phyloP scores from a whole-genome alignment of 768 basidiomycete genomes.

The Phaffia australis region DNA sequence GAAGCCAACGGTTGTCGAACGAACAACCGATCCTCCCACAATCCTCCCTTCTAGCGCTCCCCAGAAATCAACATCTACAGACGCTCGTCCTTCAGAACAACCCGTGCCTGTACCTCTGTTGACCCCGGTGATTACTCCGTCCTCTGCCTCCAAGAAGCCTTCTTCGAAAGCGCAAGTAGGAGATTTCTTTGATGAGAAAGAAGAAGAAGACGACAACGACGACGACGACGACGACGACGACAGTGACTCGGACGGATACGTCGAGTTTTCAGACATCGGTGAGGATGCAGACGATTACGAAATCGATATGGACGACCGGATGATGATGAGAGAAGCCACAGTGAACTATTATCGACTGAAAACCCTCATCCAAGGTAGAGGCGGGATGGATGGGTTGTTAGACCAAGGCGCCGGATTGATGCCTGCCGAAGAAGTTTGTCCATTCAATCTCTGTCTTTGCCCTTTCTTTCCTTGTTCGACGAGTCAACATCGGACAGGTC shows the following conservation, averaged over 20 bases:
- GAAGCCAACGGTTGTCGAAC: constrained; percentile 2
- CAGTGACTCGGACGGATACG: constrained; percentile 13
- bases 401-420: constrained; percentile 5
- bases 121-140: neutral
- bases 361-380: constrained; percentile 5
- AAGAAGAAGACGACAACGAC: neutral
- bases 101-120: neutral
- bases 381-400: constrained; percentile 7
- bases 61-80: too few species aligned
- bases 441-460: neutral
- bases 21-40: neutral
- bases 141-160: neutral
- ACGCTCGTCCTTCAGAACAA: too few species aligned
- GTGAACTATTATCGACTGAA: constrained; percentile 20
- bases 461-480: neutral
- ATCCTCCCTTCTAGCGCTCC: too few species aligned
- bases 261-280: constrained; percentile 17
- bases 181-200: neutral
- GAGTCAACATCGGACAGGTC: neutral
- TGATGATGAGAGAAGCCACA: constrained; percentile 22
- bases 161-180: neutral
- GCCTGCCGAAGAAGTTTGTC: constrained; percentile 12
- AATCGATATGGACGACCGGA: constrained; percentile 21
- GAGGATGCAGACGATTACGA: constrained; percentile 4
- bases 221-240: constrained; percentile 12